Evolutionary conservation across 306 rosid species (phyloP), one percentile per base, ranked within the genome.

Genomic region (Cotoneaster glaucophyllus): DNA sequence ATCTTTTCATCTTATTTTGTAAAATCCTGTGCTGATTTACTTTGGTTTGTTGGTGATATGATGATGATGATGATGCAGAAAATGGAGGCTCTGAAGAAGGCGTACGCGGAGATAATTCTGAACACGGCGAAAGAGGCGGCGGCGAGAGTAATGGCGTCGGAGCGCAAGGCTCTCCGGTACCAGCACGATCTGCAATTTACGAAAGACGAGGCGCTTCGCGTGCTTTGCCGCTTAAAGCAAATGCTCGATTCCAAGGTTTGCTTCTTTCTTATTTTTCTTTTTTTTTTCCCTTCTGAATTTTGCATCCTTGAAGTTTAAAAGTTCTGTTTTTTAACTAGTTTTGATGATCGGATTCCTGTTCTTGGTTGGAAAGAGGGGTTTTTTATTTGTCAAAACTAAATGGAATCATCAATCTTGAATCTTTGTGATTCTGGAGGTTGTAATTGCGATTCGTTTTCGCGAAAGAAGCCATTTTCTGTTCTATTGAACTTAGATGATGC

Each of bases 71-170:
- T 64, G 81, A n/a, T 13, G 71, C 83, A 92, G 97, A 89, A 86
- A 82, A 54, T 85, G 88, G 10, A 67, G 87, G 97, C 87, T 44
- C 76, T 93, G 83, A 88, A 93, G 83, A 93, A 79, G 82, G 97
- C 91, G 12, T 93, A 86, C 48, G 97, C 97, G 45, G 93, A 87
- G 0, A 86, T 90, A 52, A 90, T 90, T 70, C 82, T 93, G 73
- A 93, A 93, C 84, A 87, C 96, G 37, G 91, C 86, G 67, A 90
- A 90, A 72, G 97, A 93, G 79, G 90, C 96, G 48, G 97, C 97
- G 25, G 84, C 83, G 32, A 70, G 96, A 64, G 81, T 90, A 71
- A 80, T 93, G 96, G 86, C 70, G 39, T 85, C 97, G 32, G 92
- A 93, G 78, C 29, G 79, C 31, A 88, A 84, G 62, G 85, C 88